Evolutionary conservation across 805 yeast species (phyloP), one percentile per base, ranked within the genome.

Genomic region (Brettanomyces naardenensis): DNA sequence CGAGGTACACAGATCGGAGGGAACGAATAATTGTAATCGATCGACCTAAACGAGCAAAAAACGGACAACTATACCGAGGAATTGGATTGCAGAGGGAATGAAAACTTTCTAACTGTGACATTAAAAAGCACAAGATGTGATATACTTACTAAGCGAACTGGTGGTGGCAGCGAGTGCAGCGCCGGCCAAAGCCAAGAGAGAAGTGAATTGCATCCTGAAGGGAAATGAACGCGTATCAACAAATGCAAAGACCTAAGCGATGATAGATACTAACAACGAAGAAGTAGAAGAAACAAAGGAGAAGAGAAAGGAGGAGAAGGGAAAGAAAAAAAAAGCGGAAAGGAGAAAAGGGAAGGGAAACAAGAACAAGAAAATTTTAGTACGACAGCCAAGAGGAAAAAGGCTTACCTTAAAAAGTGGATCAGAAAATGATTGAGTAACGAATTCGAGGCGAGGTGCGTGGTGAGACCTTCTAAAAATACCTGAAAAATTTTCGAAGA

Each of bases 141-240:
- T 38, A 42, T 56, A 62, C 69, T 42, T 54, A 64, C 68, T 53
- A 44, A 60, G 46, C 33, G 62, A 53, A 18, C 63, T 53, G 45
- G 59, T 66, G 35, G 52, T 63, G 45, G 57, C 60, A 38, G 62
- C 66, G 44, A 68, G 69, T 14, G 53, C 46, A 42, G 70, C 27
- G 27, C 30, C 27, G 14, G 72, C 67, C 28, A 73, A 47, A 49
- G 78, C 69, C 46, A 66, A 54, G 71, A 52, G 49, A 69, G 51
- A 44, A 72, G 59, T 73, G 61, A 73, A 62, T 64, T 73, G 80
- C 82, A 77, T 76, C 42, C 43, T 37, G 27, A 21, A n/a, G n/a
- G 21, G 21, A n/a, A n/a, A n/a, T n/a, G n/a, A 31, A 13, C 6
- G 15, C 15, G 30, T 17, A 30, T 13, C 19, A 34, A 27, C 23